A percentile compares a stretch with the other conserved stretches of the same genome.
These are phyloP conservation scores for Nakazawaea anatomiae DNA, from an alignment of 805 yeast species.

Conservation along the genomic window DNA sequence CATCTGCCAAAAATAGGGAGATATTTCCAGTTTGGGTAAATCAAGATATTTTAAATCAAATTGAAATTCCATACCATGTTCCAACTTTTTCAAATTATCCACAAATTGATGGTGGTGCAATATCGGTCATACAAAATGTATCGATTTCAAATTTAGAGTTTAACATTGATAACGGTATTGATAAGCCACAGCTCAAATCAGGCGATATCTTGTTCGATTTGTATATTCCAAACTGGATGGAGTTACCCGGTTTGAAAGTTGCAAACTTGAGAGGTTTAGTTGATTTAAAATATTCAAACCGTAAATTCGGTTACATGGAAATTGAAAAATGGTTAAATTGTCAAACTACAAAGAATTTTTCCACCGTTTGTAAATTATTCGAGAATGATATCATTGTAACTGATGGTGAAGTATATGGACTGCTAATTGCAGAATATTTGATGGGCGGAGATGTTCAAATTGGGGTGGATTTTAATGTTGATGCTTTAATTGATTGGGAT, in stretches of 20 bases:
- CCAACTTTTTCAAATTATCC: neutral
- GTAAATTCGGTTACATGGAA: conserved; percentile 4
- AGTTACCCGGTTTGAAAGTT: neutral
- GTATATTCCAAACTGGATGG: neutral
- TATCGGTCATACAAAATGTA: conserved; percentile 1
- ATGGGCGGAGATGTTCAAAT: neutral
- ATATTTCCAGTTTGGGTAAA: conserved; percentile 4
- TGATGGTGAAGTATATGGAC: conserved; percentile 1
- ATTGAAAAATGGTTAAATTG: conserved; percentile 1
- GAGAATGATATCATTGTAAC: conserved; percentile 6
- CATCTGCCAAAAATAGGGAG: neutral
- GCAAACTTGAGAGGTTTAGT: conserved; percentile 1
- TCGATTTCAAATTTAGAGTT: conserved; percentile 1
- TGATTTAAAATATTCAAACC: neutral
- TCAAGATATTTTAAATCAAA: neutral
- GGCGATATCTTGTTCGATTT: conserved; percentile 1
- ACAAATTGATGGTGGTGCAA: no score
- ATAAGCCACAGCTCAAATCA: conserved; percentile 1
- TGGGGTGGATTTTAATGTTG: neutral
- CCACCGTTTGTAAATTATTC: neutral
- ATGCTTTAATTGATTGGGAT: neutral
- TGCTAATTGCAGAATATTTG: conserved; percentile 5
- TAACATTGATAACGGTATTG: conserved; percentile 7
- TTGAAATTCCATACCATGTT: conserved; percentile 1
- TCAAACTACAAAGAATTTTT: neutral